Percentiles rank a stretch among this genome's conserved stretches.
phyloP scores from a whole-genome alignment of 2,329 filamentous ascomycete species.

The Penicillium fuscoglaucum region DNA sequence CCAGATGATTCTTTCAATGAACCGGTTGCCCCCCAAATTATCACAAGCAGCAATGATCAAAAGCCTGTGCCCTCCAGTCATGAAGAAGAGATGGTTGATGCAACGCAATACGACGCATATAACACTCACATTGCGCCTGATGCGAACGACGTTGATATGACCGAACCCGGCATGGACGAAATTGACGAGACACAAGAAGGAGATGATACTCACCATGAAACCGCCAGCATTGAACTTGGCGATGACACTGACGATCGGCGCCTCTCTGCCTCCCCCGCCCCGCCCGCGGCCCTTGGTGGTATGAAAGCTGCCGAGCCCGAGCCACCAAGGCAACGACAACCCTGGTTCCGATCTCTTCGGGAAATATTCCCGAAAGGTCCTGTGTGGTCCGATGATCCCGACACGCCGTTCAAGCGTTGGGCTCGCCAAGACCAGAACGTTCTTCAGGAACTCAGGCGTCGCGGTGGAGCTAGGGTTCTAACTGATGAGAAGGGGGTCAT shows the following conservation, averaged over 20 bases:
- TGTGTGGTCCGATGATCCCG: slow-evolving; percentile 35
- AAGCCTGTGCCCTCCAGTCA: not conserved
- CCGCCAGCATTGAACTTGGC: slow-evolving; percentile 42
- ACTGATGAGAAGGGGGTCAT: slow-evolving; percentile 39
- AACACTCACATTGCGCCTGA: not conserved
- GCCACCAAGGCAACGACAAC: slow-evolving; percentile 9
- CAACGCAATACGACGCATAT: not conserved
- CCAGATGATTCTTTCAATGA: not conserved
- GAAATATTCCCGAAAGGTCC: slow-evolving; percentile 23
- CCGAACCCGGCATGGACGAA: slow-evolving; percentile 3
- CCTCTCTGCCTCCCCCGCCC: not conserved
- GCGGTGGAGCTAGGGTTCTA: slow-evolving; percentile 28
- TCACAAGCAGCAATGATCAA: not conserved
- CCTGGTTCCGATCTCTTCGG: slow-evolving; percentile 35
- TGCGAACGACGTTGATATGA: not conserved
- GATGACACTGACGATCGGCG: slow-evolving; percentile 22
- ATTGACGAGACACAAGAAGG: slow-evolving; percentile 15
- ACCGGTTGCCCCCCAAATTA: not conserved
- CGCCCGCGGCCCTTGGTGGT: not conserved
- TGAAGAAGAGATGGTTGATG: slow-evolving; percentile 1
- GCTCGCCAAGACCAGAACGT: slow-evolving; percentile 36
- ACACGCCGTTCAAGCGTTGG: slow-evolving; percentile 44
- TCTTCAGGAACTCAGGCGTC: slow-evolving; percentile 30
- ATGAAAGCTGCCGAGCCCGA: slow-evolving; percentile 10
- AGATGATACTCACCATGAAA: slow-evolving; percentile 30